phyloP scores from a whole-genome alignment of 495 filamentous ascomycete genomes.

The Aspergillus nanangensis region DNA sequence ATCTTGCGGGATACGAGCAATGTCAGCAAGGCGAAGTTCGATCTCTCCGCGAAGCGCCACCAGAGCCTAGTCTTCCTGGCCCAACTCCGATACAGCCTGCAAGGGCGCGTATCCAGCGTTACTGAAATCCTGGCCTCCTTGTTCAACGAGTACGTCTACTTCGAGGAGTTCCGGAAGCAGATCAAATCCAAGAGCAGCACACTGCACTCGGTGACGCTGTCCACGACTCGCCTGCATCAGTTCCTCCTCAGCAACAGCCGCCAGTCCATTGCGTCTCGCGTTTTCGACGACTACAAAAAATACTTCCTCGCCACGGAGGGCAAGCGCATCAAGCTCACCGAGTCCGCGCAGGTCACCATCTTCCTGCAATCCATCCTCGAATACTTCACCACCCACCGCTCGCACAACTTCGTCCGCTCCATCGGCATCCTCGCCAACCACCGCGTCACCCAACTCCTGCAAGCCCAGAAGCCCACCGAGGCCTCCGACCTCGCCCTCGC shows the following conservation, averaged over 20 bases:
- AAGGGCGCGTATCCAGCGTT: slow-evolving; percentile 21
- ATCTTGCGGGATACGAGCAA: slow-evolving; percentile 20
- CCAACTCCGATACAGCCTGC: slow-evolving; percentile 33
- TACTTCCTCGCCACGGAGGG: slow-evolving; percentile 32
- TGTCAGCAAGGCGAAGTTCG: slow-evolving; percentile 16
- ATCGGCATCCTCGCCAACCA: slow-evolving; percentile 32
- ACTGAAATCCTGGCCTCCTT: slow-evolving; percentile 33
- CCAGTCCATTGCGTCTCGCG: slow-evolving; percentile 18
- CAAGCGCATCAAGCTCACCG: slow-evolving; percentile 27
- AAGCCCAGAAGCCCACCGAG: slow-evolving; percentile 20
- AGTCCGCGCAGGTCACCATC: slow-evolving; percentile 20
- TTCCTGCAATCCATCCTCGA: slow-evolving; percentile 26
- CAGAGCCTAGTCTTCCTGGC: slow-evolving; percentile 38
- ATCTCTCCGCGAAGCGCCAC: slow-evolving; percentile 30
- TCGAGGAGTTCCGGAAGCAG: slow-evolving; percentile 31
- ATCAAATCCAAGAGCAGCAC: slow-evolving; percentile 24
- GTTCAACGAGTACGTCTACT: slow-evolving; percentile 37
- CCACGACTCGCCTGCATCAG: slow-evolving; percentile 30
- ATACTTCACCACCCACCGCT: slow-evolving; percentile 30
- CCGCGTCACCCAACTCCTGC: slow-evolving; percentile 24
- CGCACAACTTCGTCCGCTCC: slow-evolving; percentile 32
- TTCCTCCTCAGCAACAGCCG: slow-evolving; percentile 29
- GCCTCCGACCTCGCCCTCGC: slow-evolving; percentile 31
- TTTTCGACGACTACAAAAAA: slow-evolving; percentile 20
- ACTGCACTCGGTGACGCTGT: slow-evolving; percentile 22